phyloP scores from a whole-genome alignment of 192 early-diverging fungal species.

The Coemansia sp. region DNA sequence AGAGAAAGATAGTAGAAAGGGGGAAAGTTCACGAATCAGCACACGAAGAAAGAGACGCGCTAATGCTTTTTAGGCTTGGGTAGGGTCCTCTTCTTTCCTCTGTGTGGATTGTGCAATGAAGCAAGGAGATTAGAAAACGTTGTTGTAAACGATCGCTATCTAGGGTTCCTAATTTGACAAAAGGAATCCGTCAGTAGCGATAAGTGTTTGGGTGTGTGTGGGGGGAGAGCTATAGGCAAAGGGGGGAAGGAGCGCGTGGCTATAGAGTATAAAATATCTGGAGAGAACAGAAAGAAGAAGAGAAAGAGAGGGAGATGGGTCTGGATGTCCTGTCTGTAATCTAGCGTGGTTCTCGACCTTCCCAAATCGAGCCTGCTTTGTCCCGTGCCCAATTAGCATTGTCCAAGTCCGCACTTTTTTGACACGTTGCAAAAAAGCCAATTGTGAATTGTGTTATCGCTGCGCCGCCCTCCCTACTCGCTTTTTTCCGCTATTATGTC shows the following conservation, averaged over 20 bases:
- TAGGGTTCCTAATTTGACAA: not conserved
- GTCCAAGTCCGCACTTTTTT: slow-evolving; percentile 25
- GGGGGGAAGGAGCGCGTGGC: not conserved
- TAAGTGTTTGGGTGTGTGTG: not conserved
- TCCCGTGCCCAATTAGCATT: slow-evolving; percentile 40
- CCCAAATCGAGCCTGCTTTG: not conserved
- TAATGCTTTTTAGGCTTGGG: slow-evolving; percentile 66
- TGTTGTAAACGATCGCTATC: slow-evolving; percentile 12
- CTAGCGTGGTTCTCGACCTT: not conserved
- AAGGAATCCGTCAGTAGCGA: slow-evolving; percentile 10
- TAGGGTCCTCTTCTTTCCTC: slow-evolving; percentile 67
- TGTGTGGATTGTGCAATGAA: slow-evolving; percentile 79
- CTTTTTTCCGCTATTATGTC: not conserved
- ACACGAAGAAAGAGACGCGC: slow-evolving; percentile 34
- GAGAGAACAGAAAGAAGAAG: slow-evolving; percentile 8
- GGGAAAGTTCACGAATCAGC: slow-evolving; percentile 27
- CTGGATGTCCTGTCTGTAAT: slow-evolving; percentile 9
- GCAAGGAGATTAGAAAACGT: slow-evolving; percentile 78
- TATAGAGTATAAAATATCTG: slow-evolving; percentile 9
- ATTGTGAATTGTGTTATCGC: slow-evolving; percentile 3
- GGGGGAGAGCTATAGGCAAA: not conserved
- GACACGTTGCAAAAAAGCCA: not conserved
- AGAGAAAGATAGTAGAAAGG: slow-evolving; percentile 17
- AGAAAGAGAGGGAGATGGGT: slow-evolving; percentile 3
- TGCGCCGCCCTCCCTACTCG: not conserved